Evolutionary conservation across 208 protist genomes (phyloP).

Genomic region (Polymyxa betae): DNA sequence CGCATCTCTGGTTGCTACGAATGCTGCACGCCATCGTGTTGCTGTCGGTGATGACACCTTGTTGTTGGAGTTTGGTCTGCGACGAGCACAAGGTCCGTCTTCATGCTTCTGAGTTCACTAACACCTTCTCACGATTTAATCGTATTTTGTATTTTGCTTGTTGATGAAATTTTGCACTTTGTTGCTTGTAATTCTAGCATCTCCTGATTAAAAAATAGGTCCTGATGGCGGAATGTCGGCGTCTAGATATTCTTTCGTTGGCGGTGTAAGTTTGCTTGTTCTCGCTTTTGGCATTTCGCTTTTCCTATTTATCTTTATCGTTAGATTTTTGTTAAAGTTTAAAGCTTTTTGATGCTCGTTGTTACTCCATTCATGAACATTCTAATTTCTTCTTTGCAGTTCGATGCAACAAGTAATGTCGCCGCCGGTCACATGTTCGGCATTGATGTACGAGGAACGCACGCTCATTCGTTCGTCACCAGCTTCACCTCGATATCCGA

Average conservation of each 20-base stretch:
- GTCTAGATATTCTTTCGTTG: constrained; percentile 81
- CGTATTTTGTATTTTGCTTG: constrained; percentile 45
- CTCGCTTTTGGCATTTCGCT: not conserved
- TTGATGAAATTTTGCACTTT: too few relatives aligned
- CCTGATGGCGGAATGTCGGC: constrained; percentile 83
- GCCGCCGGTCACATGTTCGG: constrained; percentile 78
- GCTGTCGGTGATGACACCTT: constrained; percentile 62
- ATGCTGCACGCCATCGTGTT: constrained; percentile 75
- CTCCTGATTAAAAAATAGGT: constrained; percentile 63
- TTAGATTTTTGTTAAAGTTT: too few relatives aligned
- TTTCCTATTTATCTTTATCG: too few relatives aligned
- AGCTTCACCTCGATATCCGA: constrained; percentile 65
- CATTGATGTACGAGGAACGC: constrained; percentile 66
- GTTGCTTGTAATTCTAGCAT: too few relatives aligned
- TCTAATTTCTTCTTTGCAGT: constrained; percentile 55
- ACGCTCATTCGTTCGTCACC: constrained; percentile 68
- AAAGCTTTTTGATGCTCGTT: too few relatives aligned
- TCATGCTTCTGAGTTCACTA: not conserved
- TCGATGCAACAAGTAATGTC: constrained; percentile 82
- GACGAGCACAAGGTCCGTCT: constrained; percentile 78
- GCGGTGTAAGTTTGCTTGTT: constrained; percentile 68
- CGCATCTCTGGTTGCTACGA: constrained; percentile 79
- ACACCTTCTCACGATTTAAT: not conserved
- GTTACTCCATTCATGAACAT: not conserved
- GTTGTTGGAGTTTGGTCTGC: constrained; percentile 86